phyloP scores from a whole-genome alignment of 169 alveolate genomes.

The Besnoitia besnoiti region DNA sequence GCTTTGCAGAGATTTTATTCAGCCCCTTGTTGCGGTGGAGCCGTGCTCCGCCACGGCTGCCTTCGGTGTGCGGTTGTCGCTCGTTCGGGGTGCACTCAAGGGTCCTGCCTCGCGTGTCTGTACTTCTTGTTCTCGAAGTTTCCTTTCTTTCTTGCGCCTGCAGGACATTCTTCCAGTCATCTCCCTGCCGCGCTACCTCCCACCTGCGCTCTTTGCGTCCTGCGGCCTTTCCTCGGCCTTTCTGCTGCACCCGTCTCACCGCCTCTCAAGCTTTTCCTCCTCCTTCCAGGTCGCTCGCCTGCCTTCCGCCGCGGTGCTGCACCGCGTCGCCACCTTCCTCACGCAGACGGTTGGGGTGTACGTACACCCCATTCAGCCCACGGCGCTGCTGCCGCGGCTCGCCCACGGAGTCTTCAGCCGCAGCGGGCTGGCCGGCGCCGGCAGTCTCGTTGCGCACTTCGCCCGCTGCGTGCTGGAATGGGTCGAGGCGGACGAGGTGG shows the following conservation, averaged over 20 bases:
- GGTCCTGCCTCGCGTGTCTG: background rate
- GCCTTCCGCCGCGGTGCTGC: background rate
- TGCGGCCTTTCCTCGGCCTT: background rate
- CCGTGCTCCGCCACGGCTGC: background rate
- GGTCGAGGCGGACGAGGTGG: background rate
- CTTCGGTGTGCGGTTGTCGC: background rate
- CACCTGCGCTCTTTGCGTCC: conserved; percentile 23
- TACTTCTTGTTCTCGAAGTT: background rate
- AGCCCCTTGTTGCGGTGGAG: too few species aligned
- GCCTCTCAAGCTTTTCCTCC: background rate
- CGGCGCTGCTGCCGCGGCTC: conserved; percentile 35
- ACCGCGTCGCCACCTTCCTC: background rate
- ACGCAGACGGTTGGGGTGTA: background rate
- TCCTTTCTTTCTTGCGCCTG: background rate
- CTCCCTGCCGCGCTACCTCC: conserved; percentile 10
- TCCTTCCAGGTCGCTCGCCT: background rate
- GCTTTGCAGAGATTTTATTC: too few species aligned
- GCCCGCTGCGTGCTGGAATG: background rate
- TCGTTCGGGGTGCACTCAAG: background rate
- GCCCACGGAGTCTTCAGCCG: background rate
- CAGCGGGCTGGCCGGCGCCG: background rate
- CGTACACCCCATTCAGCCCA: background rate
- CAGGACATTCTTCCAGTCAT: background rate
- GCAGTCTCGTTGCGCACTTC: background rate
- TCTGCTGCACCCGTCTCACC: background rate